These are phyloP conservation scores for Ogataea neopini DNA, from an alignment of 805 yeast species.

Conservation along the genomic window DNA sequence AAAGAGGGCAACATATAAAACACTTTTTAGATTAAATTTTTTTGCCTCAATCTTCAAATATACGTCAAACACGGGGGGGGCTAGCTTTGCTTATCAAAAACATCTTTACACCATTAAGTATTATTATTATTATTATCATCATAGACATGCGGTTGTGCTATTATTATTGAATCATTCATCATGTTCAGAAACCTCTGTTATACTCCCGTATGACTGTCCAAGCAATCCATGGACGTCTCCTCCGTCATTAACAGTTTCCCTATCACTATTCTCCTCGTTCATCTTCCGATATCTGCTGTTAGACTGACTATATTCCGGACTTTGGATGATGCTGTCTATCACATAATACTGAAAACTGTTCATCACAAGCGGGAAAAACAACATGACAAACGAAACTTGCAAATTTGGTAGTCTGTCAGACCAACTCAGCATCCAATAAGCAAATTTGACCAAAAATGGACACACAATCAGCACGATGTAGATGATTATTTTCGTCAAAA, in stretches of 20 bases:
- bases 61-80: too few relatives aligned
- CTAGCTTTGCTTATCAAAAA: not conserved
- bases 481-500: constrained; percentile 57
- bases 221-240: not conserved
- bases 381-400: constrained; percentile 85
- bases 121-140: too few relatives aligned
- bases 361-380: constrained; percentile 73
- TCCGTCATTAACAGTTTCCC: not conserved
- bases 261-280: constrained; percentile 8
- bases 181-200: not conserved
- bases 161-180: not conserved
- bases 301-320: constrained; percentile 42
- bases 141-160: not conserved
- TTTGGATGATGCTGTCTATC: constrained; percentile 72
- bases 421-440: constrained; percentile 81
- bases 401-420: constrained; percentile 75
- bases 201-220: not conserved
- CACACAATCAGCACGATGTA: constrained; percentile 58
- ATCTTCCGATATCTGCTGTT: constrained; percentile 19
- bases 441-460: constrained; percentile 68
- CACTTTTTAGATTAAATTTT: not conserved
- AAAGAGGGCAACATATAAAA: not conserved
- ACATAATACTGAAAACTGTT: constrained; percentile 73
- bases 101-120: constrained; percentile 6
- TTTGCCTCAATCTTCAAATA: too few relatives aligned